Conservation (phyloP, 805 yeast genomes). For the Saccharomycopsis javanensis region DNA sequence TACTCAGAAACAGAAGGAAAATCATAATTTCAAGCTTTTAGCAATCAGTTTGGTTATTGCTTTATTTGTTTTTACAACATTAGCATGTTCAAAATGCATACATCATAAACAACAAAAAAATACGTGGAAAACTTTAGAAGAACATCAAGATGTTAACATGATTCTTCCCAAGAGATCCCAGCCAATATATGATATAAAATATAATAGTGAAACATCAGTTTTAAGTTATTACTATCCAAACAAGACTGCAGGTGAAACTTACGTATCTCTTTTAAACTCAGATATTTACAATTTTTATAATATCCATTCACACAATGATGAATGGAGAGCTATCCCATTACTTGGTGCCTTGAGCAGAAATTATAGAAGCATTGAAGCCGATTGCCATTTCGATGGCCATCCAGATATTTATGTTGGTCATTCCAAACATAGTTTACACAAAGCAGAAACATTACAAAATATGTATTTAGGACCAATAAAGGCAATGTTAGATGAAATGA, state of each 20-base stretch:
- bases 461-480: constrained; percentile 48
- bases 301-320: constrained; percentile 63
- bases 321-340: constrained; percentile 49
- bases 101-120: not conserved
- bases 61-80: not conserved
- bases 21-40: not conserved
- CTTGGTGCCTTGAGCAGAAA: constrained; percentile 47
- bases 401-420: constrained; percentile 53
- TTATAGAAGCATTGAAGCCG: constrained; percentile 52
- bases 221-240: not conserved
- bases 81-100: not conserved
- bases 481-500: constrained; percentile 33
- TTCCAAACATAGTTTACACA: constrained; percentile 36
- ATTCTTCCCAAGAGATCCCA: not conserved
- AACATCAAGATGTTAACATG: not conserved
- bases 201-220: not conserved
- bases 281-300: constrained; percentile 20
- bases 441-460: constrained; percentile 36
- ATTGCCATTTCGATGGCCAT: constrained; percentile 40
- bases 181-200: not conserved
- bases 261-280: not conserved
- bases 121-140: not conserved
- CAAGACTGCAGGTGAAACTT: not conserved
- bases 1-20: not conserved
- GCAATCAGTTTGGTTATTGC: not conserved